phyloP scores from a whole-genome alignment of 768 basidiomycete species.

The Obba rivulosa region DNA sequence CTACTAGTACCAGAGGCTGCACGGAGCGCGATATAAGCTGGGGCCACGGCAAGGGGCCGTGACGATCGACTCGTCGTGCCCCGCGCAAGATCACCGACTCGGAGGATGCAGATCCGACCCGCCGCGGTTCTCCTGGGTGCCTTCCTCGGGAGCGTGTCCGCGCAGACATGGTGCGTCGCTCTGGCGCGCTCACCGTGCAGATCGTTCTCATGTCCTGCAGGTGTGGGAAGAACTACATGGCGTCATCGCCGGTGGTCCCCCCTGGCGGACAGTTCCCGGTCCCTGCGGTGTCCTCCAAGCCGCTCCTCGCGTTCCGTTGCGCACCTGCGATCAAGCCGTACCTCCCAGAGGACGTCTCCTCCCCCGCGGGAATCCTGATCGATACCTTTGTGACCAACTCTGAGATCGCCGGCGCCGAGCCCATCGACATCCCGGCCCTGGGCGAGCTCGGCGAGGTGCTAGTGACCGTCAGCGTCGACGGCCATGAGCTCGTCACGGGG shows the following conservation, averaged over 20 bases:
- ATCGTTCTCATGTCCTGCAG: constrained; percentile 20
- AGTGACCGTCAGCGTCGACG: constrained; percentile 28
- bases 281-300: constrained; percentile 27
- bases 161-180: no score
- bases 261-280: constrained; percentile 42
- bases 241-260: constrained; percentile 33
- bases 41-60: no score
- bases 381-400: constrained; percentile 34
- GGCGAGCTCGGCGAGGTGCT: constrained; percentile 8
- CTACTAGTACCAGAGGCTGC: no score
- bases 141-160: no score
- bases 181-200: no score
- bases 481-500: constrained; percentile 13
- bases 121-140: no score
- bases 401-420: constrained; percentile 28
- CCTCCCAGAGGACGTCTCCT: constrained; percentile 34
- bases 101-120: no score
- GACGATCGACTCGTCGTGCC: no score
- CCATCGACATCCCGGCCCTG: constrained; percentile 21
- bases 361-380: constrained; percentile 27
- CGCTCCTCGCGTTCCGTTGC: constrained; percentile 43
- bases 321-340: constrained; percentile 43
- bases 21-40: no score
- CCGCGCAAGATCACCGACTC: no score
- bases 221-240: constrained; percentile 48